Evolutionary conservation across 2,329 filamentous ascomycete genomes (phyloP), one percentile per base, ranked within the genome.

Genomic region (Didymosphaeria variabile): DNA sequence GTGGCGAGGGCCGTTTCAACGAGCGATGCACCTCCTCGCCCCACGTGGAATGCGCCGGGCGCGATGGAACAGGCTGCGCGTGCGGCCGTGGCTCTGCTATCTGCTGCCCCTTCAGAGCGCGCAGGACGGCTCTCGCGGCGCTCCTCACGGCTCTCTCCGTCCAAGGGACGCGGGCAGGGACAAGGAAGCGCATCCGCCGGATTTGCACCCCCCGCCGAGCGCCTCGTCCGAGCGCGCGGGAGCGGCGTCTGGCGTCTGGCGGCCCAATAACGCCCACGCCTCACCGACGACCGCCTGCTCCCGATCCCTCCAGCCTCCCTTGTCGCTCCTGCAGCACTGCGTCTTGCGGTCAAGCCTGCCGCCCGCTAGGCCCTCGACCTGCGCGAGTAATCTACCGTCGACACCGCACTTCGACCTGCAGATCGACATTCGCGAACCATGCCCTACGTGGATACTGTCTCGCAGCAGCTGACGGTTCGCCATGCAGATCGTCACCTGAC

Each of bases 301-400:
- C 55, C n/a, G n/a, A 61, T 58, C 59, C 1, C 23, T 26, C 53
- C 26, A 36, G 42, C 53, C 57, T 38, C 40, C 23, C 49, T 45
- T 47, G 57, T 36, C 52, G 45, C 45, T 52, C 46, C n/a, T n/a
- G n/a, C n/a, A n/a, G n/a, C n/a, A 29, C 42, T 10, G 36, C 45
- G 23, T 62, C 50, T 53, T 61, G 59, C 59, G 55, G 59, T 58
- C 55, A 61, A 17, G 9, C 12, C 34, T 13, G 34, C 34, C 34
- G 34, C 34, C 12, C 5, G 34, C 34, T 36, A 15, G 10, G 3
- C 36, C 13, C 12, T n/a, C n/a, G n/a, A n/a, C n/a, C n/a, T 40
- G 38, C 38, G 55, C 19, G 40, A 32, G 21, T 26, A 42, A 44
- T 21, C 23, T 36, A 21, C 44, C 54, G 44, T 42, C 38, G 31